Base-by-base conservation (phyloP, 768 basidiomycete genomes). In the Pulveroboletus sp. region DNA sequence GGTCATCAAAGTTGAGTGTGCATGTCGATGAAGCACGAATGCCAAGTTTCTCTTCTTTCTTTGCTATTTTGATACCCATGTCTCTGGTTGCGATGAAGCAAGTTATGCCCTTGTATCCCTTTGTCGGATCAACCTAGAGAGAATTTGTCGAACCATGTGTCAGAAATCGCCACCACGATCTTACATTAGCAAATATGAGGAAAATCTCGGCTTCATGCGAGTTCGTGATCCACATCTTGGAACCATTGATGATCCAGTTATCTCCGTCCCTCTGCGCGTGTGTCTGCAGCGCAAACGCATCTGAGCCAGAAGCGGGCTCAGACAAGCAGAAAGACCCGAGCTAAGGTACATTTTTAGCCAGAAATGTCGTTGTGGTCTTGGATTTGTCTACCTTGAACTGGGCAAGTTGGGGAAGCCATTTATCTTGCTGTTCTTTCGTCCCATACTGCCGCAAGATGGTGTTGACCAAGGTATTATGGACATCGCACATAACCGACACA, bases 191-290 rank as follows among this genome's bases (percentile, higher is more conserved):
- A 54, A 99, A 98, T 43, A 98, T 89, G 57, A 95, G 83, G 74
- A 89, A 89, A 36, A 94, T 77, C 40, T 93, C 89, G 1, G 92
- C 93, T 69, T 94, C 92, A 51, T 82, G 79, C 1, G 93, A 94
- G 70, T 97, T 97, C 24, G 93, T 95, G 52, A 97, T 96, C 93
- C 93, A 96, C 93, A 95, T 94, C 76, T 99, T 99, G 49, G 91
- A 90, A n/a, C 96, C 96, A 58, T 93, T 94, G 46, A 99, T 66
- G 28, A 93, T 73, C 80, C 86, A 98, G 66, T 85, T 67, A 58
- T 87, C 82, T 15, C 91, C 93, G 40, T 91, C 85, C 68, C 87
- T 89, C 65, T 77, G 85, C 14, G 96, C 95, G 10, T 89, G 87
- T 1, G 96, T 93, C 66, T 95, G 91, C 31, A 99, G 74, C 0